These are phyloP conservation scores for Solanum infundibuliforme DNA, from an alignment of 257 asterid genomes.

Conservation along the genomic window DNA sequence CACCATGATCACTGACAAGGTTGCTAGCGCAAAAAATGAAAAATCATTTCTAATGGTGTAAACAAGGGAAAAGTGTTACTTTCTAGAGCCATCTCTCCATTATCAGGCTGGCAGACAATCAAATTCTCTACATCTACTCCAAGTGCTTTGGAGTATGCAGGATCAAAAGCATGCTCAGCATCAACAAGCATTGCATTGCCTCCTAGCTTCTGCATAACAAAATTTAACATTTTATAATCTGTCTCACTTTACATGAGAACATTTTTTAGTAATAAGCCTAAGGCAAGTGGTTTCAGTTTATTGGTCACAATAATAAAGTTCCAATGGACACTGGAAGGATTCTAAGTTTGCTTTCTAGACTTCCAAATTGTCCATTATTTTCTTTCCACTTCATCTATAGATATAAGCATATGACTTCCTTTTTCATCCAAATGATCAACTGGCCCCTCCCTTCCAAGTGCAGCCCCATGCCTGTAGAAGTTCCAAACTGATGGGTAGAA, in stretches of 20 bases:
- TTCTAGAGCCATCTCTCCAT: constrained; percentile 99
- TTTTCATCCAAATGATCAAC: background rate
- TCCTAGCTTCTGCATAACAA: constrained; percentile 69
- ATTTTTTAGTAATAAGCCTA: background rate
- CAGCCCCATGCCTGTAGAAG: background rate
- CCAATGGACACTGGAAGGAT: background rate
- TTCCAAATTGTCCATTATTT: background rate
- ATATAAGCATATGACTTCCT: background rate
- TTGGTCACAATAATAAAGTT: background rate
- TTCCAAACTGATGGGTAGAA: constrained; percentile 4
- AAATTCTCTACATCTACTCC: constrained; percentile 96
- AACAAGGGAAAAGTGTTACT: constrained; percentile 38
- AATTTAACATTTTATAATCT: background rate
- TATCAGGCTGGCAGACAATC: constrained; percentile 99
- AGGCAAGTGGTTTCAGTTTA: background rate
- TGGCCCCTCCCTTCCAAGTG: background rate
- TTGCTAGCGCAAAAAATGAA: background rate
- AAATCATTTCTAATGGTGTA: constrained; percentile 2
- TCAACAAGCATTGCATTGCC: constrained; percentile 99
- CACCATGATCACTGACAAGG: constrained; percentile 1
- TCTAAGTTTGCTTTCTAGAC: background rate
- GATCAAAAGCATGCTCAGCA: constrained; percentile 99
- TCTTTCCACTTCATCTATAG: background rate
- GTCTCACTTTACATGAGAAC: background rate
- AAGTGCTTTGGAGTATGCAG: constrained; percentile 83